Base-by-base conservation (phyloP, 2,329 filamentous ascomycete species). In the Fusarium ambrosium region DNA sequence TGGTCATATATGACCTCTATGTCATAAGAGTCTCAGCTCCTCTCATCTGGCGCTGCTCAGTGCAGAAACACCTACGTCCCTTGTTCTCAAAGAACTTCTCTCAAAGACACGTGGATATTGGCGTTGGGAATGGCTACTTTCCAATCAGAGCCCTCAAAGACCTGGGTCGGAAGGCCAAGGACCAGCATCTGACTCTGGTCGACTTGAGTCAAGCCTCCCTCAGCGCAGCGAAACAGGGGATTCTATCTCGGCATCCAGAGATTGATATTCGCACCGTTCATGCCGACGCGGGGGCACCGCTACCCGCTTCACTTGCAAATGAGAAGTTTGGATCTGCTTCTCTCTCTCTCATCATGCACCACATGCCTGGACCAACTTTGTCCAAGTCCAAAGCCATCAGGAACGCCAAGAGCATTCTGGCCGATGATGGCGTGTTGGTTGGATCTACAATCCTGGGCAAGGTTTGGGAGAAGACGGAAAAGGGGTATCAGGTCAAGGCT, bases 101-200 rank as follows among this genome's bases (percentile, higher is more conserved):
- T 1, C 58, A 43, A 24, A 48, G 34, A 11, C 69, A 71, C 20
- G 16, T 71, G 3, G 69, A 71, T 6, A 69, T 71, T 27, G 69
- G 69, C 3, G 69, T 71, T 58, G 69, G 69, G 2, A 71, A 56
- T 8, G 69, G 66, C 0, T 71, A 69, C 56, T 71, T 71, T 45
- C 55, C 45, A 14, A 53, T 22, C 41, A 22, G 13, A 18, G 60
- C 65, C 2, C 32, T 69, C 18, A 4, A 45, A 16, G 60, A 60
- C 20, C 2, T 11, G 9, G 55, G 39, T 5, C 60, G 68, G 16
- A 16, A 41, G 0, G 61, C 62, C 6, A 62, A 43, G 20, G 45
- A 69, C 1, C 69, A 71, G 11, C 61, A 71, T 16, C 14, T 70
- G 1, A 69, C 66, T 4, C 10, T 69, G 8, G 66, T 60, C 7